phyloP scores from a whole-genome alignment of 768 basidiomycete genomes.

The Mrakia blollopis region DNA sequence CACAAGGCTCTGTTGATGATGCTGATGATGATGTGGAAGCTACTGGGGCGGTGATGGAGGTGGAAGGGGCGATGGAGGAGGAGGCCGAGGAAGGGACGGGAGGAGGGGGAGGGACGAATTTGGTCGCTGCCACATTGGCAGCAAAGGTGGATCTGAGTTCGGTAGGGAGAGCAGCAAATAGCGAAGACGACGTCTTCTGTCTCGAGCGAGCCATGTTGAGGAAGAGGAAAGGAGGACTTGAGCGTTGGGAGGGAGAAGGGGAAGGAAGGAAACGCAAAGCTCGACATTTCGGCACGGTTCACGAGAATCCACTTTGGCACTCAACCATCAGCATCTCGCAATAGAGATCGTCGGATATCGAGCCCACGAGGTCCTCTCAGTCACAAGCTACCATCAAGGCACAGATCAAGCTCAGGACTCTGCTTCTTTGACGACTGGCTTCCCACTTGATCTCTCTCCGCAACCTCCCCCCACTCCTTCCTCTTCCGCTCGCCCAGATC shows the following conservation, averaged over 20 bases:
- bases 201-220: slow-evolving; percentile 9
- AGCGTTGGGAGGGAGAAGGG: not conserved
- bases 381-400: too few species aligned
- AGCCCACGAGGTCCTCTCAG: too few species aligned
- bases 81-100: slow-evolving; percentile 10
- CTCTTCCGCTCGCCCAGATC: not conserved
- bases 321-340: too few species aligned
- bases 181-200: slow-evolving; percentile 29
- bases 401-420: too few species aligned
- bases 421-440: too few species aligned
- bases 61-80: slow-evolving; percentile 31
- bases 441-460: not conserved
- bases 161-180: slow-evolving; percentile 39
- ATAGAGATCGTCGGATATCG: too few species aligned
- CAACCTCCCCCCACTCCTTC: not conserved
- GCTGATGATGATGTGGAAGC: not conserved
- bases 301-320: not conserved
- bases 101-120: not conserved
- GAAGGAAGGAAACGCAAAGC: not conserved
- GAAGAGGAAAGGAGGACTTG: not conserved
- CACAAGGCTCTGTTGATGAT: not conserved
- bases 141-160: slow-evolving; percentile 37
- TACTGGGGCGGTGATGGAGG: not conserved
- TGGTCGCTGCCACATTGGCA: slow-evolving; percentile 26
- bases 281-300: not conserved